These are phyloP conservation scores for Pseudocercospora ulei DNA, from an alignment of 2,329 filamentous ascomycete species.

Conservation along the genomic window DNA sequence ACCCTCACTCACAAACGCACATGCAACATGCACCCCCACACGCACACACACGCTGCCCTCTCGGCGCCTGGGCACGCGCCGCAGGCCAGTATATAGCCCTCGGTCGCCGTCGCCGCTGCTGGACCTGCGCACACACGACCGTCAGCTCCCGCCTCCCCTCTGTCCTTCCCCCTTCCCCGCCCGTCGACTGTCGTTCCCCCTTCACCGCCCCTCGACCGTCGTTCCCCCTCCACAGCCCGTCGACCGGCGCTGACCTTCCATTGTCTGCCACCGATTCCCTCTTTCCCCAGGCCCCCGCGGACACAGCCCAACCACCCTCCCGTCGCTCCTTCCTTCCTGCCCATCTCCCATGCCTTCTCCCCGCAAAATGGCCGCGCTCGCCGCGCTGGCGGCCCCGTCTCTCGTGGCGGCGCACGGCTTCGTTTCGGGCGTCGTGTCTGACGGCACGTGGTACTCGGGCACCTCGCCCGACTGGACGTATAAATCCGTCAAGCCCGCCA, in stretches of 20 bases:
- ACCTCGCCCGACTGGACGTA: slow-evolving; percentile 40
- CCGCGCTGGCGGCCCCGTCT: slow-evolving; percentile 20
- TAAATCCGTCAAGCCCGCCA: slow-evolving; percentile 49
- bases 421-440: slow-evolving; percentile 39
- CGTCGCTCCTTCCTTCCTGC: neutral
- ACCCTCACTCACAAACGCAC: too few relatives aligned
- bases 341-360: slow-evolving; percentile 18
- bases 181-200: slow-evolving; percentile 16
- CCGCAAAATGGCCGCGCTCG: slow-evolving; percentile 15
- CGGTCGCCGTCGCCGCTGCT: neutral
- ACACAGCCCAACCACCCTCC: slow-evolving; percentile 2
- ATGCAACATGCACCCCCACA: too few relatives aligned
- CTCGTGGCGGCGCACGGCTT: slow-evolving; percentile 41
- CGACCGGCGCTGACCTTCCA: slow-evolving; percentile 17
- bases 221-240: slow-evolving; percentile 12
- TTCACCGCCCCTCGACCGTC: too few relatives aligned
- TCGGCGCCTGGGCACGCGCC: neutral
- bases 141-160: slow-evolving; percentile 13
- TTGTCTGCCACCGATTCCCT: slow-evolving; percentile 15
- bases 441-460: slow-evolving; percentile 41
- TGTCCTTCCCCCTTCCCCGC: slow-evolving; percentile 13
- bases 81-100: slow-evolving; percentile 15
- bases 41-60: neutral
- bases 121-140: slow-evolving; percentile 6
- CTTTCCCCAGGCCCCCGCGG: slow-evolving; percentile 7